Percentiles rank a stretch among this genome's conserved stretches.
Conservation (phyloP, 2,329 filamentous ascomycete species). For the Lasiodiplodia gonubiensis region DNA sequence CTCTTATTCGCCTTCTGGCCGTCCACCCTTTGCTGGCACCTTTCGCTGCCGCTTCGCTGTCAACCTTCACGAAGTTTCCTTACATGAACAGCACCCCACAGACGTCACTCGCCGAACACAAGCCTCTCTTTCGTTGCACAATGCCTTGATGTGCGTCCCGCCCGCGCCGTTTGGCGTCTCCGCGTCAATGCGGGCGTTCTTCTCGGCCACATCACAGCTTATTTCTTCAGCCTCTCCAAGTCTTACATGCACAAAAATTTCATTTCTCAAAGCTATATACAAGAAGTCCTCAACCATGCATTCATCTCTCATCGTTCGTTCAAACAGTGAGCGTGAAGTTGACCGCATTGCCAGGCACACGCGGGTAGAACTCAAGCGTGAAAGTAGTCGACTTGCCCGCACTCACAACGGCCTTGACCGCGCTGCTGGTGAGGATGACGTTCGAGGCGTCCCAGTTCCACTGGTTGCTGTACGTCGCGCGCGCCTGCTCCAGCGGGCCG, state of each 20-base stretch:
- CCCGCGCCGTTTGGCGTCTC: background rate
- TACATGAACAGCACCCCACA: background rate
- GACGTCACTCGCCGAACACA: slow-evolving; percentile 2
- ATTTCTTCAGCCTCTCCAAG: background rate
- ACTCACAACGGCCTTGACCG: slow-evolving; percentile 55
- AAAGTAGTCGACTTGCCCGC: slow-evolving; percentile 55
- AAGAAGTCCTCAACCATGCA: slow-evolving; percentile 12
- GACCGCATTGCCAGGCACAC: slow-evolving; percentile 55
- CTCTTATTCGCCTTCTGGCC: background rate
- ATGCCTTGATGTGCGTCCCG: background rate
- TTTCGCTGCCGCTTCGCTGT: background rate
- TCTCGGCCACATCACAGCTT: background rate
- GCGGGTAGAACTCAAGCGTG: slow-evolving; percentile 62
- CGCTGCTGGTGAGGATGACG: slow-evolving; percentile 55
- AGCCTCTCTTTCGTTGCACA: background rate
- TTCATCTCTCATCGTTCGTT: background rate
- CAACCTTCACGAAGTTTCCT: background rate
- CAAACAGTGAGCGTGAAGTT: slow-evolving; percentile 56
- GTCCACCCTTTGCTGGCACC: slow-evolving; percentile 9
- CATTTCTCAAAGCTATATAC: slow-evolving; percentile 17
- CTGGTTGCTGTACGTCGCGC: slow-evolving; percentile 56
- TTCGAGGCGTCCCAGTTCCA: slow-evolving; percentile 58
- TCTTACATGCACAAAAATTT: background rate
- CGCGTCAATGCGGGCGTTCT: background rate
- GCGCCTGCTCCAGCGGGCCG: slow-evolving; percentile 56